These are phyloP conservation scores for Macrolepiota dolichaula DNA, from an alignment of 768 basidiomycete species.

Conservation along the genomic window DNA sequence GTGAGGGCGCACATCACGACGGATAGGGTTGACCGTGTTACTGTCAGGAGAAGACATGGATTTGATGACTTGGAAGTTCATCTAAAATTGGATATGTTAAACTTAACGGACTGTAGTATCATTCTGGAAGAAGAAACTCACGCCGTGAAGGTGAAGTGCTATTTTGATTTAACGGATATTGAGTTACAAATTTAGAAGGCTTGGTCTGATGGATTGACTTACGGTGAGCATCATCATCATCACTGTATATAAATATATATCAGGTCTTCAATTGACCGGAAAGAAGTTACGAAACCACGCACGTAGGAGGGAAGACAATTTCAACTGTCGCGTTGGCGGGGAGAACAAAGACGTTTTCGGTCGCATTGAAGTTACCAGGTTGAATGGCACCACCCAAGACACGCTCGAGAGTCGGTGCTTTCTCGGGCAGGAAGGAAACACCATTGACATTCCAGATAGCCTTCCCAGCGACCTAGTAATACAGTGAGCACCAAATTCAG, in stretches of 20 bases:
- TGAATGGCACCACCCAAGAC: slow-evolving; percentile 22
- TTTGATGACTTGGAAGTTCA: slow-evolving; percentile 21
- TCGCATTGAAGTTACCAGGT: slow-evolving; percentile 19
- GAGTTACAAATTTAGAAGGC: background rate
- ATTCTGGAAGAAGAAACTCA: background rate
- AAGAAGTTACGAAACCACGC: background rate
- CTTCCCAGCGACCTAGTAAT: slow-evolving; percentile 15
- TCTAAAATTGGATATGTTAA: background rate
- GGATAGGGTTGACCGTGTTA: slow-evolving; percentile 51
- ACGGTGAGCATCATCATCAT: slow-evolving; percentile 17
- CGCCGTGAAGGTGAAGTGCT: background rate
- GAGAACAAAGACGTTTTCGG: slow-evolving; percentile 25
- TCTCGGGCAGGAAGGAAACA: slow-evolving; percentile 24
- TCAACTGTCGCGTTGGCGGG: slow-evolving; percentile 22
- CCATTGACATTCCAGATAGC: slow-evolving; percentile 30
- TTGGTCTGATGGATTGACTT: background rate
- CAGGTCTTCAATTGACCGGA: background rate
- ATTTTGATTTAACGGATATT: background rate
- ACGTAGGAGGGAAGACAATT: slow-evolving; percentile 21
- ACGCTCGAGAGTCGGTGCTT: slow-evolving; percentile 22
- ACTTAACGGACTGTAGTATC: too few relatives aligned
- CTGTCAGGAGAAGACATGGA: slow-evolving; percentile 22
- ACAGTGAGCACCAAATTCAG: slow-evolving; percentile 1
- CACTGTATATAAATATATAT: background rate
- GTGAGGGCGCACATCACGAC: slow-evolving; percentile 47